These are phyloP conservation scores for Mycotypha africana DNA, from an alignment of 371 early-diverging fungal species.

Conservation along the genomic window DNA sequence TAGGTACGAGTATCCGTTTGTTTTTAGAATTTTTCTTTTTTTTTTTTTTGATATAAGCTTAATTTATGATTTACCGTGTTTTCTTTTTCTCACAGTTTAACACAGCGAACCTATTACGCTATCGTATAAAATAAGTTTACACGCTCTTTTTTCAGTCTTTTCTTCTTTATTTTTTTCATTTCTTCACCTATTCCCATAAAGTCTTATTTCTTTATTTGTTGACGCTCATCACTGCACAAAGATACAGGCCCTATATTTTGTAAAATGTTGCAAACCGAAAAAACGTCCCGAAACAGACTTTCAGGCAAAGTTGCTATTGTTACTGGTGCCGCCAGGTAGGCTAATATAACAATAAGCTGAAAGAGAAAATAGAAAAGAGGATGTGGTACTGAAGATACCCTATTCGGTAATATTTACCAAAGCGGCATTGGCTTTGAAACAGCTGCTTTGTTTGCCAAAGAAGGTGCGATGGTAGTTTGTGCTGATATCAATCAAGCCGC, in stretches of 20 bases:
- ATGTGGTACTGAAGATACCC: neutral
- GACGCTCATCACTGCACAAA: too few species aligned
- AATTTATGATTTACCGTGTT: too few species aligned
- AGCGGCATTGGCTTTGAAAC: conserved; percentile 85
- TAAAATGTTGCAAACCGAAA: too few species aligned
- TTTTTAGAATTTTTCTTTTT: too few species aligned
- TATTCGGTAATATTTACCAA: neutral
- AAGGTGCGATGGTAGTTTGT: conserved; percentile 79
- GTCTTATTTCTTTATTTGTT: neutral
- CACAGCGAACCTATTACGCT: too few species aligned
- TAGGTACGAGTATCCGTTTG: too few species aligned
- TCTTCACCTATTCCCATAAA: neutral
- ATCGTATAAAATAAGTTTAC: too few species aligned
- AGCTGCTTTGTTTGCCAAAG: conserved; percentile 69
- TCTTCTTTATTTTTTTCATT: neutral
- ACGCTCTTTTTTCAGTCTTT: neutral
- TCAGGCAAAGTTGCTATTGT: conserved; percentile 79
- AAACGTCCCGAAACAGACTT: conserved; percentile 26
- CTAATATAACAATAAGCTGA: neutral
- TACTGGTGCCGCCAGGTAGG: conserved; percentile 79
- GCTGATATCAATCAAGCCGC: conserved; percentile 72
- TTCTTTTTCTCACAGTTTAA: too few species aligned
- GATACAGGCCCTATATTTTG: too few species aligned
- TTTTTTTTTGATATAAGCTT: too few species aligned
- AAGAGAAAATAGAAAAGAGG: neutral